These are phyloP conservation scores for Cinchona pubescens DNA, from an alignment of 257 asterid genomes.

Conservation along the genomic window DNA sequence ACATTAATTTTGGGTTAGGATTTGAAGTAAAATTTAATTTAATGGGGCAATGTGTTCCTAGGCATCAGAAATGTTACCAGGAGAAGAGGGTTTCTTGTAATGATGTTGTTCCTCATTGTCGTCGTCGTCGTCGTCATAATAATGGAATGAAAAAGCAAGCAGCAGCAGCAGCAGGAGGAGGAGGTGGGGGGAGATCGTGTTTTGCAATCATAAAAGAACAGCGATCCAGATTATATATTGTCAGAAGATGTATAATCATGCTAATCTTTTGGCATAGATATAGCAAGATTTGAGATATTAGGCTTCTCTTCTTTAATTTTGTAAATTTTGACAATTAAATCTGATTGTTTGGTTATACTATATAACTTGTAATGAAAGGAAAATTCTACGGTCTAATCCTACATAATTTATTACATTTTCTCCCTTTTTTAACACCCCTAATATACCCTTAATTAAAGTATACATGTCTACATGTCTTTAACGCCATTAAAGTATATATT, in stretches of 20 bases:
- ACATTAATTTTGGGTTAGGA: not conserved
- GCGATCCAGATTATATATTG: constrained; percentile 36
- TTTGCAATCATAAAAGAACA: constrained; percentile 28
- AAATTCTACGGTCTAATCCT: too few relatives aligned
- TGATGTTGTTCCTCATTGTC: not conserved
- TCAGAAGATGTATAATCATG: constrained; percentile 33
- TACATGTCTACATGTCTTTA: too few relatives aligned
- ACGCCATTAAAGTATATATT: too few relatives aligned
- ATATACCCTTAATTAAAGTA: too few relatives aligned
- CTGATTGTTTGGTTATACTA: not conserved
- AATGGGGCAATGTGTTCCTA: constrained; percentile 37
- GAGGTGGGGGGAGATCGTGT: too few relatives aligned
- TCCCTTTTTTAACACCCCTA: too few relatives aligned
- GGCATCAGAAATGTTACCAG: constrained; percentile 9
- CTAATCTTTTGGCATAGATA: constrained; percentile 38
- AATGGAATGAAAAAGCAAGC: not conserved
- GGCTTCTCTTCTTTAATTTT: not conserved
- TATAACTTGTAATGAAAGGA: too few relatives aligned
- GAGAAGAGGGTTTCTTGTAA: constrained; percentile 16
- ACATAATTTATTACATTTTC: too few relatives aligned
- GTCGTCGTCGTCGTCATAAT: too few relatives aligned
- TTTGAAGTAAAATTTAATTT: not conserved
- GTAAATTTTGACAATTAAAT: not conserved
- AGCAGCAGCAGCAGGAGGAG: not conserved
- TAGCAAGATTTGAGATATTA: constrained; percentile 22